Percentiles rank a stretch among this genome's conserved stretches.
Evolutionary conservation across 2,329 filamentous ascomycete species (phyloP).

Genomic region (Neofusicoccum umdonicola): DNA sequence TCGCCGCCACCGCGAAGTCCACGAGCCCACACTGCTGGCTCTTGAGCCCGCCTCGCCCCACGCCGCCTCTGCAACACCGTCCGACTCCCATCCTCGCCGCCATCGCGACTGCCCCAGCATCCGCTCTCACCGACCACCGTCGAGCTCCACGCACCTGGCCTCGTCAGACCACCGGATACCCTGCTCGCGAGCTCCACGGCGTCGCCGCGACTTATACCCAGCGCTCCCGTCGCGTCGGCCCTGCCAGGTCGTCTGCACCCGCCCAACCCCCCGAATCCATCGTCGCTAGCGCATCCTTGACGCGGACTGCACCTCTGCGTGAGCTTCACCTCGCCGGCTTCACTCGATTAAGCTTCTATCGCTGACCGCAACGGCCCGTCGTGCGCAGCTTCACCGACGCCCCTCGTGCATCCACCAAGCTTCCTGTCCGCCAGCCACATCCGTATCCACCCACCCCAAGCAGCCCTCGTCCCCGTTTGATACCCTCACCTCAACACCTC

Average conservation of each 20-base stretch:
- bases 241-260: background rate
- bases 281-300: slow-evolving; percentile 14
- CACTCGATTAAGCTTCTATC: background rate
- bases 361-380: slow-evolving; percentile 1
- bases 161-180: slow-evolving; percentile 16
- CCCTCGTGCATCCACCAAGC: slow-evolving; percentile 4
- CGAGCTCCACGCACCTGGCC: slow-evolving; percentile 9
- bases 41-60: slow-evolving; percentile 7
- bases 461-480: slow-evolving; percentile 1
- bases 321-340: slow-evolving; percentile 5
- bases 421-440: background rate
- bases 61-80: slow-evolving; percentile 3
- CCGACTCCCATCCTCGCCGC: slow-evolving; percentile 1
- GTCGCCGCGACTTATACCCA: slow-evolving; percentile 4
- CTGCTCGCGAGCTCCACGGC: background rate
- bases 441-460: slow-evolving; percentile 4
- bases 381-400: background rate
- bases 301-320: slow-evolving; percentile 4
- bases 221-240: slow-evolving; percentile 1
- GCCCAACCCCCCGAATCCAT: slow-evolving; percentile 14
- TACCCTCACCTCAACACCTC: background rate
- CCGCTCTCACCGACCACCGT: slow-evolving; percentile 13
- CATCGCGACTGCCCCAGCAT: background rate
- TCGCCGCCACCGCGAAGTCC: slow-evolving; percentile 6
- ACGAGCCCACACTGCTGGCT: background rate